A percentile compares a stretch with the other conserved stretches of the same genome.
Conservation (phyloP, 2,329 filamentous ascomycete genomes). For the Colletotrichum magnum region DNA sequence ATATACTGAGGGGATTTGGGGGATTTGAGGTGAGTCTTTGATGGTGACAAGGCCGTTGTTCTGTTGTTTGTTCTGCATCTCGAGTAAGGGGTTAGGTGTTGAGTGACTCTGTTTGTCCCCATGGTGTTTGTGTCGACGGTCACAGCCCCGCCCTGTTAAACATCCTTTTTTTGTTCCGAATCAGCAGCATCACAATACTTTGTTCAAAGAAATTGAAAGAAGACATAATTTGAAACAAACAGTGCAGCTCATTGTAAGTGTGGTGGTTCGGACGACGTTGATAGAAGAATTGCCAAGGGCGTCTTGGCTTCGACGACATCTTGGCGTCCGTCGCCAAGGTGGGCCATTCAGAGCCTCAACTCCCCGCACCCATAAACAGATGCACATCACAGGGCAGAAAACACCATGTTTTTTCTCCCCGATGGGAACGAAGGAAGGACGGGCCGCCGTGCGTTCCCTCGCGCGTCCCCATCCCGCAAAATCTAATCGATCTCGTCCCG, state of each 20-base stretch:
- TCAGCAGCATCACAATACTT: no score
- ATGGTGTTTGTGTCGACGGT: no score
- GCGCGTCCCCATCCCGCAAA: constrained; percentile 20
- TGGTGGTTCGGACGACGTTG: constrained; percentile 1
- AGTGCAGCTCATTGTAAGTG: background rate
- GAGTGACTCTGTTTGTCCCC: no score
- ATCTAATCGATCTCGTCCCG: constrained; percentile 10
- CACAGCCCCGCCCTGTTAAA: no score
- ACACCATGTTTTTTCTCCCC: background rate
- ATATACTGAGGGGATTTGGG: background rate
- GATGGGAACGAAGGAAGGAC: no score
- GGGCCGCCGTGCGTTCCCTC: background rate
- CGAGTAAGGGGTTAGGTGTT: no score
- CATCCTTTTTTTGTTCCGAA: no score
- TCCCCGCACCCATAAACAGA: constrained; percentile 11
- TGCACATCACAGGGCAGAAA: background rate
- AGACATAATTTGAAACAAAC: background rate
- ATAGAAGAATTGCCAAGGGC: constrained; percentile 28
- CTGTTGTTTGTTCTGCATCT: background rate
- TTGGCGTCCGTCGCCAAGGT: constrained; percentile 3
- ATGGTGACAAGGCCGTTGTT: constrained; percentile 15
- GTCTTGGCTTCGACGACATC: constrained; percentile 26
- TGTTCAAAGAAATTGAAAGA: background rate
- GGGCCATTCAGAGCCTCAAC: constrained; percentile 37
- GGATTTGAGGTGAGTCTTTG: background rate